These are phyloP conservation scores for Citeromyces siamensis DNA, from an alignment of 1,139 yeast genomes.

Conservation along the genomic window DNA sequence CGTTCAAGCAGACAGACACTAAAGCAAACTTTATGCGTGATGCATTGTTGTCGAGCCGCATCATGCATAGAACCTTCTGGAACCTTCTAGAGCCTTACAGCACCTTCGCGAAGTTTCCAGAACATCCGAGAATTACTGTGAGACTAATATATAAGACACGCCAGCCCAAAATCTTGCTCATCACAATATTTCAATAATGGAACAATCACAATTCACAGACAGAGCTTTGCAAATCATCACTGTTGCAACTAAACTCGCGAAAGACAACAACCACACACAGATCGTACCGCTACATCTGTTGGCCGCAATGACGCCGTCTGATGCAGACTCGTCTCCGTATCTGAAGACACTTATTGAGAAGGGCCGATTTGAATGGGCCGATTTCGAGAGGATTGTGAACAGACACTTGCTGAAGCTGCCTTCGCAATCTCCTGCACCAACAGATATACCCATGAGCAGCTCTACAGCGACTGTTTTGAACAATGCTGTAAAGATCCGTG, in stretches of 20 bases:
- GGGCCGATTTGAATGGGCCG: constrained; percentile 81
- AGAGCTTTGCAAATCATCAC: constrained; percentile 78
- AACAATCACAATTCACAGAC: constrained; percentile 74
- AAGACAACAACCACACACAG: constrained; percentile 75
- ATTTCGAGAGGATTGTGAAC: constrained; percentile 70
- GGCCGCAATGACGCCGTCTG: constrained; percentile 81
- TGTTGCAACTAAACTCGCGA: constrained; percentile 70
- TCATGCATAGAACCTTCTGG: too few relatives aligned
- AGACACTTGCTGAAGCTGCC: constrained; percentile 76
- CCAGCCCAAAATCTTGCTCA: not conserved
- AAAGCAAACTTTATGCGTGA: too few relatives aligned
- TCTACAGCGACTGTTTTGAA: constrained; percentile 17
- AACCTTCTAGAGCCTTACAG: constrained; percentile 3
- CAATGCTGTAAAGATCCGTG: constrained; percentile 46
- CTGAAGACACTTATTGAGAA: constrained; percentile 78
- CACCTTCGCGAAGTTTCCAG: constrained; percentile 2
- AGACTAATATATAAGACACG: not conserved
- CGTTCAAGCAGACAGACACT: too few relatives aligned
- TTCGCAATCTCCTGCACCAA: constrained; percentile 65
- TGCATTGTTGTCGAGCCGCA: too few relatives aligned
- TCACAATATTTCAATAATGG: constrained; percentile 13
- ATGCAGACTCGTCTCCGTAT: constrained; percentile 52
- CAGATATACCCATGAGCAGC: constrained; percentile 17
- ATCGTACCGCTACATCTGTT: constrained; percentile 77
- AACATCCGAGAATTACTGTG: constrained; percentile 3